A percentile compares a stretch with the other conserved stretches of the same genome.
Evolutionary conservation across 1,139 yeast species (phyloP).

Genomic region (Yamadazyma songkhlaensis): DNA sequence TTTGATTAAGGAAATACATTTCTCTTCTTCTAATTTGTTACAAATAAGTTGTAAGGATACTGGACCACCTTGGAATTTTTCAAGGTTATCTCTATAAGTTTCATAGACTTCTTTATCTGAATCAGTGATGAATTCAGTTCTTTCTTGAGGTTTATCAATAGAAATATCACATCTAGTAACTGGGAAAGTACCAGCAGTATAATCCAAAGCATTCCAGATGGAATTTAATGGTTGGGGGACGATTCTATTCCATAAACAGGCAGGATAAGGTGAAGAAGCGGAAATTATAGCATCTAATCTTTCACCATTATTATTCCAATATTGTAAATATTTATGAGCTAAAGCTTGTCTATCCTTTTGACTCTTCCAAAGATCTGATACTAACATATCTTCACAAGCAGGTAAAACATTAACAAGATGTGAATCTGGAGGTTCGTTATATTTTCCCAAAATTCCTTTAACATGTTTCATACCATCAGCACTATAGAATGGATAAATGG

Average conservation of each 20-base stretch:
- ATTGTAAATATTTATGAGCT: constrained; percentile 12
- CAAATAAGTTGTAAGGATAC: constrained; percentile 13
- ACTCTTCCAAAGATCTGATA: constrained; percentile 13
- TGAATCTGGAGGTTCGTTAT: constrained; percentile 12
- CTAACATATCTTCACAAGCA: constrained; percentile 8
- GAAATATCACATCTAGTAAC: constrained; percentile 13
- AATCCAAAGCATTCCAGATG: constrained; percentile 15
- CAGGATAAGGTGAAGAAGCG: constrained; percentile 13
- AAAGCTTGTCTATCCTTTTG: constrained; percentile 9
- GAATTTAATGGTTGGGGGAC: constrained; percentile 14
- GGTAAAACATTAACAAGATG: constrained; percentile 7
- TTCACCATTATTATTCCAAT: constrained; percentile 9
- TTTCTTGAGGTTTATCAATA: constrained; percentile 8
- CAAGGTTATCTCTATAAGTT: constrained; percentile 7
- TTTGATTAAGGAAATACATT: constrained; percentile 8
- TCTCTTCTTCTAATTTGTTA: constrained; percentile 13
- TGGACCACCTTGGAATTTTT: constrained; percentile 13
- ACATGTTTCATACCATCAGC: constrained; percentile 15
- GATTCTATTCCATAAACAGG: constrained; percentile 11
- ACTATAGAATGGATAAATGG: constrained; percentile 14
- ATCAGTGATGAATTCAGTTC: constrained; percentile 9
- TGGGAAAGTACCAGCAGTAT: constrained; percentile 13
- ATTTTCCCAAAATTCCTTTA: constrained; percentile 9
- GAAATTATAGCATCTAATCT: constrained; percentile 12
- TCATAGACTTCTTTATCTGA: constrained; percentile 10